phyloP scores from a whole-genome alignment of 345 rosid genomes.

The Citrus sp. region DNA sequence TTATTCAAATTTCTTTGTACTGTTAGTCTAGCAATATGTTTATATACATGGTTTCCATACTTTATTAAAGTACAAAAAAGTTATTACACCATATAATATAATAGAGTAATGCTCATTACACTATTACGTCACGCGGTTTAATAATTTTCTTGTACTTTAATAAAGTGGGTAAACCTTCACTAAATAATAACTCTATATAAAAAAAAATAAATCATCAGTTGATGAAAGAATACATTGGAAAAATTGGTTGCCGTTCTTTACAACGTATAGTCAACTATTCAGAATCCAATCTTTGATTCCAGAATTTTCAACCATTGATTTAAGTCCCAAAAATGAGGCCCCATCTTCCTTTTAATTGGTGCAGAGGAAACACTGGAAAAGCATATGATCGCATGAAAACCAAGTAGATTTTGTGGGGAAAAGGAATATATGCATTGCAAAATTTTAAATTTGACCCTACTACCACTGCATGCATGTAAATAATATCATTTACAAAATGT shows the following conservation, averaged over 20 bases:
- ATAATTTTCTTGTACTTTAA: too few relatives aligned
- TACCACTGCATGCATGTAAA: not conserved
- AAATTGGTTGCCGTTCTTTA: not conserved
- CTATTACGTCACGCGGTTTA: rapidly evolving
- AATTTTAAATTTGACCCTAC: not conserved
- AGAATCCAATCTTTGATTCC: conserved; percentile 2
- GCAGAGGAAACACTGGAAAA: not conserved
- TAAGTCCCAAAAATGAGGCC: not conserved
- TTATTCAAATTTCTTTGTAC: too few relatives aligned
- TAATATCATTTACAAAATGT: not conserved
- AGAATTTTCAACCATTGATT: not conserved
- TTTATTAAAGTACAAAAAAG: too few relatives aligned
- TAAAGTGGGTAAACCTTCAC: too few relatives aligned
- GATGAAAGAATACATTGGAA: not conserved
- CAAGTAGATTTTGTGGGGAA: not conserved
- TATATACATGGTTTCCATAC: too few relatives aligned
- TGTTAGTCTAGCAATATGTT: not conserved
- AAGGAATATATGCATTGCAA: not conserved
- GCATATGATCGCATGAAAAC: not conserved
- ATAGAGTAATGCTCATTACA: too few relatives aligned
- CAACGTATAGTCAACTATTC: not conserved
- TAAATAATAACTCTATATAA: too few relatives aligned
- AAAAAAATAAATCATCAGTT: not conserved
- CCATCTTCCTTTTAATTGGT: not conserved
- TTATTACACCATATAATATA: too few relatives aligned